Conservation (phyloP, 495 filamentous ascomycete genomes). For the Penicillium daleae region DNA sequence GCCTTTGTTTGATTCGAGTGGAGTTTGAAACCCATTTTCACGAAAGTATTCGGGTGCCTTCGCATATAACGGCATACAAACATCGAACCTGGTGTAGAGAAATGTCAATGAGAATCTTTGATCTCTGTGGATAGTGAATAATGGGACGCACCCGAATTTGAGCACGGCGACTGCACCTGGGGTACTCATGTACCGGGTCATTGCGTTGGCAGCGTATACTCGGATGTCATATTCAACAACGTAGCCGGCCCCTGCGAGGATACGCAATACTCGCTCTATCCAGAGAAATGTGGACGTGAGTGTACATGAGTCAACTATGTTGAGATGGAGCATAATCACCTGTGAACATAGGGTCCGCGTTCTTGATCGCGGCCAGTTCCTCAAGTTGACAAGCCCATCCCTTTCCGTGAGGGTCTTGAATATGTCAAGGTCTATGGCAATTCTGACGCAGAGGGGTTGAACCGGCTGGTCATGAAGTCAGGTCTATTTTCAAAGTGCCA, state of each 20-base stretch:
- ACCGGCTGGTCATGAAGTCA: neutral
- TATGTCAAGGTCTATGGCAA: constrained; percentile 8
- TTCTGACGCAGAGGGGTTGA: neutral
- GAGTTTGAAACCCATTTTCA: constrained; percentile 21
- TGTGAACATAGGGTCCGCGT: neutral
- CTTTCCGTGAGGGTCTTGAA: constrained; percentile 6
- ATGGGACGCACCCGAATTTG: neutral
- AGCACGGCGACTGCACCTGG: neutral
- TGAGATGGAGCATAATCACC: neutral
- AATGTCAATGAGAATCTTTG: neutral
- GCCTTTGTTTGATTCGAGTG: constrained; percentile 23
- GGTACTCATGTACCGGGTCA: neutral
- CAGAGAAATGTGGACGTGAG: neutral
- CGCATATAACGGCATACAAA: neutral
- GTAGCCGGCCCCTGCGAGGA: neutral
- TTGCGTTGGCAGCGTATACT: neutral
- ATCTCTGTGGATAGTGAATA: neutral
- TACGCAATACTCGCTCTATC: constrained; percentile 12
- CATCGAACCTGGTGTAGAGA: neutral
- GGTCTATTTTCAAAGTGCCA: neutral
- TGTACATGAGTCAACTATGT: neutral
- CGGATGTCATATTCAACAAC: neutral
- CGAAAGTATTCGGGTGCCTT: neutral
- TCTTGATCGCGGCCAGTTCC: constrained; percentile 4
- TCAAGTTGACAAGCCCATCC: neutral